Evolutionary conservation across 495 filamentous ascomycete genomes (phyloP), one percentile per base, ranked within the genome.

Genomic region (Xanthoparmelia taractica): DNA sequence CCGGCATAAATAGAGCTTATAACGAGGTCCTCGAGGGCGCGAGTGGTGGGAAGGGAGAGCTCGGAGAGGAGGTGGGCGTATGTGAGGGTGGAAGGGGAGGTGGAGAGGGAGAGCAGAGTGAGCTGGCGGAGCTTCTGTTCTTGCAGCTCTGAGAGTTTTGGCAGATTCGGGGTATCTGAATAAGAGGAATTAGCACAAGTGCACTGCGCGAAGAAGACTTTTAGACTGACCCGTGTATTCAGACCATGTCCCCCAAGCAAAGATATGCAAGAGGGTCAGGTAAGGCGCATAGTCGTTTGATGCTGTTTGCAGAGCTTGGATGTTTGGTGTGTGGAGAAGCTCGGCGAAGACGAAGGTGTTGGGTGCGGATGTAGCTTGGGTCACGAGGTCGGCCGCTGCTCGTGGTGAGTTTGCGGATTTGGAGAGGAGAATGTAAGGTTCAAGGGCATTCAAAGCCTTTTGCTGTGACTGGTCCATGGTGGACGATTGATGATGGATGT

Each of bases 331-430:
- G 66, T 89, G 82, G 12, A 99, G 85, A 0, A 99, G 86, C 79
- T 97, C 94, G 57, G 89, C 84, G 79, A 99, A 99, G 78, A 97
- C 85, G 74, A 87, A 97, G 70, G 91, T 93, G 71, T 96, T 89
- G 13, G 90, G 85, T 57, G 83, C 85, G 25, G 91, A 89, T 50
- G 91, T 97, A 34, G 92, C 94, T 76, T 92, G 90, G 25, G 82
- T 83, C 68, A 97, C 82, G 13, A 99, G 83, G 69, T 96, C 91
- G 59, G 90, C 86, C 29, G 91, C 87, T 56, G 91, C 89, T 57
- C 89, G 86, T 29, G 91, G 89, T 0, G 90, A 89, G 8, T 84
- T 87, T 47, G 92, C 91, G 37, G 90, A 90, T 72, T 89, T 92
- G 66, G 89, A 86, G 62, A 97, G 89, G 40, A 87, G 85, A 65